Percentiles rank a stretch among this genome's conserved stretches.
These are phyloP conservation scores for Fusarium annulatum DNA, from an alignment of 2,329 filamentous ascomycete species.

Conservation along the genomic window DNA sequence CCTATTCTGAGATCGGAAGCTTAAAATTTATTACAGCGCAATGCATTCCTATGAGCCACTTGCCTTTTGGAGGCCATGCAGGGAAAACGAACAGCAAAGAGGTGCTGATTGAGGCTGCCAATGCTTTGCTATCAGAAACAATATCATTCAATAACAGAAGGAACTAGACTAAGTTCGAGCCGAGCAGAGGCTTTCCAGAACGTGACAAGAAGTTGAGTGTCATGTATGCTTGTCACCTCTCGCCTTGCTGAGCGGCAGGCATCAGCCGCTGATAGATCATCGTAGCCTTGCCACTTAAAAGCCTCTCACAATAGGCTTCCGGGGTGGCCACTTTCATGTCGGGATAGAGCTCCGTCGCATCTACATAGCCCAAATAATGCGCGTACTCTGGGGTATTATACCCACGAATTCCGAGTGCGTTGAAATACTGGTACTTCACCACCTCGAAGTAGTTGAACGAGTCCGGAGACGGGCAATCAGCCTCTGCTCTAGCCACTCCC, in stretches of 20 bases:
- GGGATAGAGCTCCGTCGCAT: background rate
- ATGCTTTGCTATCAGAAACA: background rate
- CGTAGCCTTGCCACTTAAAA: background rate
- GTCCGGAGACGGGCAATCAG: background rate
- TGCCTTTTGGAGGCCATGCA: background rate
- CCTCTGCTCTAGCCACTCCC: slow-evolving; percentile 14
- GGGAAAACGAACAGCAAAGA: background rate
- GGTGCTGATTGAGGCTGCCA: background rate
- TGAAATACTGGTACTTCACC: background rate
- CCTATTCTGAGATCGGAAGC: background rate
- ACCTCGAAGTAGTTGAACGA: background rate
- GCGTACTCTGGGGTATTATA: background rate
- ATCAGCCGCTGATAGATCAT: background rate
- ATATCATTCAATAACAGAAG: background rate
- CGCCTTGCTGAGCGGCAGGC: background rate
- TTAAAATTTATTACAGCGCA: background rate
- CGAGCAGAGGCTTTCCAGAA: background rate
- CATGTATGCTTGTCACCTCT: background rate
- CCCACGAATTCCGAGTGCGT: background rate
- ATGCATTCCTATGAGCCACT: background rate
- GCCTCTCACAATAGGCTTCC: background rate
- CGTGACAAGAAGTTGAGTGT: background rate
- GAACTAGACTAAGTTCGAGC: background rate
- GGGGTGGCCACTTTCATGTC: background rate
- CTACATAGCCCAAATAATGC: background rate